Evolutionary conservation across 169 alveolate species (phyloP).

Genomic region (Plasmodium inui): DNA sequence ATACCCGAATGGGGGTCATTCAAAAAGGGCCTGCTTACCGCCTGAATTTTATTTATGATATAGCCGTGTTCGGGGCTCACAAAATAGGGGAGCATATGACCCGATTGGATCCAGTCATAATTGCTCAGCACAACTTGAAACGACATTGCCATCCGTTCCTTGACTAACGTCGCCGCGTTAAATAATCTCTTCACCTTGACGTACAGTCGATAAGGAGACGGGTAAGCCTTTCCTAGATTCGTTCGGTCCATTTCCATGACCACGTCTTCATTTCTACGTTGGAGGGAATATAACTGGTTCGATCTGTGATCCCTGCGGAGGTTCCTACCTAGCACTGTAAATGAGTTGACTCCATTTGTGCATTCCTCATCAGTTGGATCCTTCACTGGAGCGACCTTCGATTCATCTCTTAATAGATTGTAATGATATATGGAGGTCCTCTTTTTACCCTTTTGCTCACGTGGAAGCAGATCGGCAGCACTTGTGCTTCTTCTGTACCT

Average conservation of each 20-base stretch:
- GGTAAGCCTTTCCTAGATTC: not conserved
- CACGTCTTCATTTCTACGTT: not conserved
- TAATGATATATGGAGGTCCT: conserved; percentile 26
- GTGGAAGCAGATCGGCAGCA: not conserved
- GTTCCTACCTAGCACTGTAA: not conserved
- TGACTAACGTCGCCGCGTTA: conserved; percentile 17
- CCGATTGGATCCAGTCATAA: conserved; percentile 14
- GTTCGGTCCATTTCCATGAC: not conserved
- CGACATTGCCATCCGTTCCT: conserved; percentile 26
- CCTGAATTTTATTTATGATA: conserved; percentile 47
- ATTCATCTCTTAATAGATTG: not conserved
- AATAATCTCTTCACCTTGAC: conserved; percentile 27
- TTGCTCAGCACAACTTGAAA: conserved; percentile 49
- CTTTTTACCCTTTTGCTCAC: not conserved
- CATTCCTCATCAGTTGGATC: not conserved
- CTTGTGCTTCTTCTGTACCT: not conserved
- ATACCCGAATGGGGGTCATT: conserved; percentile 8
- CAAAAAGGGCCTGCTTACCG: conserved; percentile 7
- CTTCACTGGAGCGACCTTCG: not conserved
- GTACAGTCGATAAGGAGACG: conserved; percentile 22
- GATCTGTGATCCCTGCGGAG: not conserved
- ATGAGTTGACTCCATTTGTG: not conserved
- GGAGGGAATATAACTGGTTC: not conserved
- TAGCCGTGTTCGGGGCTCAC: conserved; percentile 9
- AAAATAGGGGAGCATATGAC: conserved; percentile 20